Conservation (phyloP, 108 stramenopile genomes). For the Epipyxis sp. region DNA sequence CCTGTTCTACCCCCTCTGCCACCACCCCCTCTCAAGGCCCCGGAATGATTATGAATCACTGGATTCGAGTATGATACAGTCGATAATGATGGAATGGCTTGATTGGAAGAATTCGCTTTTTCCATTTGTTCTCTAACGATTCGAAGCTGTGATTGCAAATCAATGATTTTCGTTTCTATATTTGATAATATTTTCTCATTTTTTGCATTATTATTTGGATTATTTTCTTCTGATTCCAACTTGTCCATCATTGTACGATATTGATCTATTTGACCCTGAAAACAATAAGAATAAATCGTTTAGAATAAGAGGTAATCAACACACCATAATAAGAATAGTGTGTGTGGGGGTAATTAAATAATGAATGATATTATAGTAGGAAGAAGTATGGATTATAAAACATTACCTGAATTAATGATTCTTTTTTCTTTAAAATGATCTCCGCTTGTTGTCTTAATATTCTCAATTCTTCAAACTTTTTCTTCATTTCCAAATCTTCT, state of each 20-base stretch:
- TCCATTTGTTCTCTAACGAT: background rate
- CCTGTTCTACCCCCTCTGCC: too few species aligned
- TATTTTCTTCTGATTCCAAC: too few species aligned
- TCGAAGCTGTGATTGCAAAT: background rate
- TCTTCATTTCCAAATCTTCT: background rate
- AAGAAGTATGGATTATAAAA: background rate
- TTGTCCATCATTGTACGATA: slow-evolving; percentile 7
- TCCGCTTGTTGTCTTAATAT: background rate
- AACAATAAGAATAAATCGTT: background rate
- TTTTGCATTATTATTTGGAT: too few species aligned
- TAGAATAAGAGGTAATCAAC: background rate
- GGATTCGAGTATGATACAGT: too few species aligned
- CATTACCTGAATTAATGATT: background rate
- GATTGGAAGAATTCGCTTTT: too few species aligned
- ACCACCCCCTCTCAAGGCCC: too few species aligned
- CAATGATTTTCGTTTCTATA: slow-evolving; percentile 13
- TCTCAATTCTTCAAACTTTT: background rate
- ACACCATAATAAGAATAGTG: too few species aligned
- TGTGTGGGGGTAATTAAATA: too few species aligned
- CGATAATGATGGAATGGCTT: too few species aligned
- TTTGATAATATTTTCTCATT: too few species aligned
- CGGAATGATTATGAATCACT: too few species aligned
- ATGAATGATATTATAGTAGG: too few species aligned
- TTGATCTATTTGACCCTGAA: slow-evolving; percentile 1
- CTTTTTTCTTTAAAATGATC: slow-evolving; percentile 4